Conservation (phyloP, 164 flowering plant species). For the Vitis amurensis region DNA sequence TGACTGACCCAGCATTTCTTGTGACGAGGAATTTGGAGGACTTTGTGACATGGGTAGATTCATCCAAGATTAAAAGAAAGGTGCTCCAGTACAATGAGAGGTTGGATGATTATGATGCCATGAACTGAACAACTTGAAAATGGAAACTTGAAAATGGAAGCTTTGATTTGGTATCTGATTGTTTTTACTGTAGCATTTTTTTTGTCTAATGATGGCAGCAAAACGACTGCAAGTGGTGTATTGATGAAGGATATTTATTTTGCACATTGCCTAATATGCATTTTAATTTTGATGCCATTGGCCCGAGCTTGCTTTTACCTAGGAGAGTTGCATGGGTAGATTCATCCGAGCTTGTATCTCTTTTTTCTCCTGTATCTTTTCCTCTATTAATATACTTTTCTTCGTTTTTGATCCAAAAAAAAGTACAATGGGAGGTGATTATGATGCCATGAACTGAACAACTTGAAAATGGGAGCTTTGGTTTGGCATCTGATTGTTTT, state of each 20-base stretch:
- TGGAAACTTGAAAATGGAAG: not conserved
- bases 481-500: no score
- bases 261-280: no score
- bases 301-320: no score
- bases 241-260: no score
- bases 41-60: slow-evolving; percentile 89
- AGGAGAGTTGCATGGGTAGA: slow-evolving; percentile 75
- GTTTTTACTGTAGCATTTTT: no score
- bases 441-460: slow-evolving; percentile 64
- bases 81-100: slow-evolving; percentile 78
- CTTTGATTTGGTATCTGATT: no score
- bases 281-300: no score
- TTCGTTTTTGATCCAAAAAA: no score
- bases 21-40: slow-evolving; percentile 97
- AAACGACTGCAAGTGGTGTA: not conserved
- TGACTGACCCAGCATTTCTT: slow-evolving; percentile 92
- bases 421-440: slow-evolving; percentile 78
- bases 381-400: no score
- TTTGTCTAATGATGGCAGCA: not conserved
- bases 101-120: slow-evolving; percentile 84
- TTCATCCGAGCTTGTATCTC: not conserved
- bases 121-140: slow-evolving; percentile 36
- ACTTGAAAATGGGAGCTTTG: not conserved
- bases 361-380: no score
- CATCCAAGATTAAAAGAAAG: slow-evolving; percentile 90